These are phyloP conservation scores for Naganishia antarctica DNA, from an alignment of 768 basidiomycete species.

Conservation along the genomic window DNA sequence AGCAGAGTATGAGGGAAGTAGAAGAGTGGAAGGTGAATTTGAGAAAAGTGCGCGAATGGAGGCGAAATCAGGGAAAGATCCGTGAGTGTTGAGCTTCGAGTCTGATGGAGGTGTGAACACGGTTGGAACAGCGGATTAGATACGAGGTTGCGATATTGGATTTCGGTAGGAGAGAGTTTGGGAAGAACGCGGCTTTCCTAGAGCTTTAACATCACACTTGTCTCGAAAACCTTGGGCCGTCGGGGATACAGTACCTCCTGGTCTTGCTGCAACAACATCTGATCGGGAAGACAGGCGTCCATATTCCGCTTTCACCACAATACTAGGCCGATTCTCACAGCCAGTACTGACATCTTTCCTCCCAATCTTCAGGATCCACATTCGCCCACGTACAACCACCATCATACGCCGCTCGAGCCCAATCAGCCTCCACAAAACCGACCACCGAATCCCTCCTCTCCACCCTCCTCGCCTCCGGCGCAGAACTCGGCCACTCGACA, in stretches of 20 bases:
- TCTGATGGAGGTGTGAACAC: no score
- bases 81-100: conserved; percentile 5
- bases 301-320: neutral
- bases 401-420: conserved; percentile 26
- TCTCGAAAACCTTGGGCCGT: no score
- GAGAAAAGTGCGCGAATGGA: conserved; percentile 37
- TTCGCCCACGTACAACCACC: conserved; percentile 31
- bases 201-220: no score
- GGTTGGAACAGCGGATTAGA: no score
- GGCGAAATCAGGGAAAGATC: conserved; percentile 33
- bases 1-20: conserved; percentile 23
- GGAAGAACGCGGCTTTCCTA: no score
- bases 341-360: neutral
- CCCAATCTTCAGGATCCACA: conserved; percentile 19
- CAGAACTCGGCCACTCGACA: conserved; percentile 84
- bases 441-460: conserved; percentile 60
- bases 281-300: no score
- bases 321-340: no score
- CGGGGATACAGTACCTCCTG: no score
- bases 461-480: conserved; percentile 83
- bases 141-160: no score
- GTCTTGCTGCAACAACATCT: no score
- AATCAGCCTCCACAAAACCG: neutral
- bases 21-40: conserved; percentile 44
- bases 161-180: no score